A percentile compares a stretch with the other conserved stretches of the same genome.
Evolutionary conservation across 371 early-diverging fungal genomes (phyloP).

Genomic region (Mucor plumbeus): DNA sequence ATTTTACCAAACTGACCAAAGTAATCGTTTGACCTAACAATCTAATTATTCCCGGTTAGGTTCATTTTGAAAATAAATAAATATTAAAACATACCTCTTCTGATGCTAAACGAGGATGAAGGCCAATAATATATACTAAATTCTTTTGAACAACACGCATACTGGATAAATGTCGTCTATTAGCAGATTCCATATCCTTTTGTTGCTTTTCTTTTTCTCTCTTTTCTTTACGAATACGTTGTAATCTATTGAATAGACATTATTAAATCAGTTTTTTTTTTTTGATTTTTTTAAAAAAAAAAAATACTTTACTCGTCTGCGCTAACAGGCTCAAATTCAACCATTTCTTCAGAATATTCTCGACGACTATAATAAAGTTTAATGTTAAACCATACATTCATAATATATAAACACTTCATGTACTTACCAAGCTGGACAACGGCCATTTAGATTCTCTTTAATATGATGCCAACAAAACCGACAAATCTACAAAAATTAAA

Average conservation of each 20-base stretch:
- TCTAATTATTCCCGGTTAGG: background rate
- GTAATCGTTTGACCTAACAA: constrained; percentile 74
- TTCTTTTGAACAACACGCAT: constrained; percentile 95
- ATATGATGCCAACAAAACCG: constrained; percentile 36
- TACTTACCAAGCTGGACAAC: constrained; percentile 81
- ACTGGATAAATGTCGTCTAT: constrained; percentile 85
- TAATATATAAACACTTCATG: background rate
- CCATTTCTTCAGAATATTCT: constrained; percentile 85
- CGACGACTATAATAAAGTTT: constrained; percentile 46
- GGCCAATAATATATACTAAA: constrained; percentile 92
- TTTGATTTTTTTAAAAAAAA: background rate
- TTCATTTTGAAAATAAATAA: no score
- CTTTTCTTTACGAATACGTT: constrained; percentile 76
- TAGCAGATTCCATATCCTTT: constrained; percentile 87
- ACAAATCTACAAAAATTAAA: constrained; percentile 21
- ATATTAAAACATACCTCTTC: constrained; percentile 74
- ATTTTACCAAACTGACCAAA: constrained; percentile 98
- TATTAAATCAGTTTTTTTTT: background rate
- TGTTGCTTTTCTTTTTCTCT: constrained; percentile 88
- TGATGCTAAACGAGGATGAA: constrained; percentile 82
- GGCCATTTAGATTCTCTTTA: constrained; percentile 79
- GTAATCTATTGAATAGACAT: constrained; percentile 28
- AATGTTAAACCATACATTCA: background rate
- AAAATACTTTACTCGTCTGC: constrained; percentile 69
- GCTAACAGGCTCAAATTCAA: constrained; percentile 89